These are phyloP conservation scores for Blastobotrys terrestris DNA, from an alignment of 805 yeast genomes.

Conservation along the genomic window DNA sequence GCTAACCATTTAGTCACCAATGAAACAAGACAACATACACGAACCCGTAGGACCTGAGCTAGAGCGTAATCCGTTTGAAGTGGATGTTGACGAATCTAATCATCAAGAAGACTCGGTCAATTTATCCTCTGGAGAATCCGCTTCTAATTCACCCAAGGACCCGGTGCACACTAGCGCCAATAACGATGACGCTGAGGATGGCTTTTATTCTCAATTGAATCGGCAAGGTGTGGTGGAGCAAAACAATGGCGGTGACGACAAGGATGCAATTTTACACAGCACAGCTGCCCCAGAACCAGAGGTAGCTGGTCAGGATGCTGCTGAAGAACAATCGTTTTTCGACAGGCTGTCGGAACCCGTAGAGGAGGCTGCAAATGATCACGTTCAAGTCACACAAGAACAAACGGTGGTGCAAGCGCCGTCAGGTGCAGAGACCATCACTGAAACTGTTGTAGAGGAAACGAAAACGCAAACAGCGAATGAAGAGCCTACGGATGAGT, in stretches of 20 bases:
- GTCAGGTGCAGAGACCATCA: too few species aligned
- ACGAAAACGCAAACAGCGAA: neutral
- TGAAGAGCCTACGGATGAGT: neutral
- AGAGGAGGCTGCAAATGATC: neutral
- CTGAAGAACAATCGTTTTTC: neutral
- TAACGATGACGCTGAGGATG: neutral
- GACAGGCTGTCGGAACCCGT: neutral
- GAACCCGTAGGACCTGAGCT: neutral
- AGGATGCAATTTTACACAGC: too few species aligned
- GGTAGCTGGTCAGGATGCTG: neutral
- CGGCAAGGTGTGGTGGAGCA: neutral
- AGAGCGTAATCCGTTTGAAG: neutral
- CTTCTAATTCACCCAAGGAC: neutral
- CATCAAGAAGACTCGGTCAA: neutral
- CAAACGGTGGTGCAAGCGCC: too few species aligned
- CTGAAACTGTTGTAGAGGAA: neutral
- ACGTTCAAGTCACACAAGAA: too few species aligned
- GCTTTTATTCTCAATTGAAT: neutral
- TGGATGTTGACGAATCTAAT: neutral
- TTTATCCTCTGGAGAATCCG: neutral
- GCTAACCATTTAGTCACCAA: neutral
- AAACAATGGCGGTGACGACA: neutral
- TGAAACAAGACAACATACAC: neutral
- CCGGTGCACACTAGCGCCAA: neutral
- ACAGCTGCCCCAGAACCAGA: too few species aligned